phyloP scores from a whole-genome alignment of 1,284 basidiomycete genomes.

The Irpex sp. region DNA sequence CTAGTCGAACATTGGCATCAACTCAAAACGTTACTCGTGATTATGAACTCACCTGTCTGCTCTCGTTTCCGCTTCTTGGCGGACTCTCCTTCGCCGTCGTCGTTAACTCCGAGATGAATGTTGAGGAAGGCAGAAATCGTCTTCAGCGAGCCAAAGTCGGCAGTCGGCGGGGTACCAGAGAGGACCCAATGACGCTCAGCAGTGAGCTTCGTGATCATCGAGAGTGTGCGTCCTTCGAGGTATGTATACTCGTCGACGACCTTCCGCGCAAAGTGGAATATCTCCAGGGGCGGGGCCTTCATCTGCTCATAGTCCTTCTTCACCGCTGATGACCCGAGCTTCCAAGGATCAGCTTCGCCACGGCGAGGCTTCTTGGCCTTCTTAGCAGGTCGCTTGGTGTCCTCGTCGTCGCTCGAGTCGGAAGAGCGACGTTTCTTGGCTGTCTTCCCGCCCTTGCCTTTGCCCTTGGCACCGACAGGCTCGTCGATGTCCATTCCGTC shows the following conservation, averaged over 20 bases:
- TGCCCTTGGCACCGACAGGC: constrained; percentile 26
- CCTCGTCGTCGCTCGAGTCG: constrained; percentile 28
- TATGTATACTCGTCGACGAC: constrained; percentile 97
- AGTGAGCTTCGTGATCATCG: constrained; percentile 75
- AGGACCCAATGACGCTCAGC: constrained; percentile 89
- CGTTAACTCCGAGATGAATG: constrained; percentile 86
- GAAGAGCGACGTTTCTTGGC: constrained; percentile 42
- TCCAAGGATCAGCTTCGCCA: constrained; percentile 78
- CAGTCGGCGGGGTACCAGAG: constrained; percentile 93
- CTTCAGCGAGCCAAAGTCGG: constrained; percentile 88
- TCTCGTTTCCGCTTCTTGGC: constrained; percentile 80
- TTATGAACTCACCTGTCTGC: constrained; percentile 64
- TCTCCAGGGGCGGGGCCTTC: constrained; percentile 81
- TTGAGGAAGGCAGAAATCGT: constrained; percentile 86
- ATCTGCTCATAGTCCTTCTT: constrained; percentile 76
- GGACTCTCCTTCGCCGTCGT: constrained; percentile 81
- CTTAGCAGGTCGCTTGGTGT: constrained; percentile 41
- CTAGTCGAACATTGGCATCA: constrained; percentile 35
- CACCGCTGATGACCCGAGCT: constrained; percentile 60
- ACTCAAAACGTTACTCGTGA: constrained; percentile 3
- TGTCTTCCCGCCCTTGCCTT: constrained; percentile 23
- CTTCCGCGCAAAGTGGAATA: constrained; percentile 88
- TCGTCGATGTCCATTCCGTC: constrained; percentile 59
- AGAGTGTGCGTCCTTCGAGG: constrained; percentile 75
- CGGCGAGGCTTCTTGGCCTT: constrained; percentile 45